Conservation (phyloP, 768 basidiomycete species). For the Suillus discolor region DNA sequence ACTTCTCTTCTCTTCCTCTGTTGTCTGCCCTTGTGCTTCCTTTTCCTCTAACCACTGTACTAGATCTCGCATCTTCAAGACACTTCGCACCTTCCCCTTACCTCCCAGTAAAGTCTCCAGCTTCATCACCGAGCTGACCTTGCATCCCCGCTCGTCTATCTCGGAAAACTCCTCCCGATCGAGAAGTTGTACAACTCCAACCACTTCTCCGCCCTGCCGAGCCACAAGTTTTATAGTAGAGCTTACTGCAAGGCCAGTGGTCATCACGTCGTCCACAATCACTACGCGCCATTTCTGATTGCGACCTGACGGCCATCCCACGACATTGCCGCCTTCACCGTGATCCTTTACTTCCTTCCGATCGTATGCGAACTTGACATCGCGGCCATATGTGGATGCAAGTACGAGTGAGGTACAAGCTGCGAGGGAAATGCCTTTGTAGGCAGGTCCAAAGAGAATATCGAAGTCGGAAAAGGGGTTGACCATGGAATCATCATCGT, state of each 20-base stretch:
- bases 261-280: conserved; percentile 96
- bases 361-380: conserved; percentile 87
- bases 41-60: conserved; percentile 80
- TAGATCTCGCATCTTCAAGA: conserved; percentile 84
- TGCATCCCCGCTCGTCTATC: conserved; percentile 33
- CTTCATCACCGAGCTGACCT: conserved; percentile 77
- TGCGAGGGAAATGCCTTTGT: conserved; percentile 95
- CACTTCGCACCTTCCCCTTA: conserved; percentile 67
- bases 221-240: conserved; percentile 77
- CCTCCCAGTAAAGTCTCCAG: conserved; percentile 75
- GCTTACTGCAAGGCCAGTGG: conserved; percentile 86
- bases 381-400: conserved; percentile 59
- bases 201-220: conserved; percentile 73
- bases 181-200: conserved; percentile 85
- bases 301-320: conserved; percentile 82
- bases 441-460: conserved; percentile 94
- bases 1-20: conserved; percentile 51
- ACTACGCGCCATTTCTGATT: conserved; percentile 62
- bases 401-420: conserved; percentile 81
- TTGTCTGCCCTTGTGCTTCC: conserved; percentile 23
- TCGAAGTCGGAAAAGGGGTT: conserved; percentile 55
- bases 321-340: conserved; percentile 91
- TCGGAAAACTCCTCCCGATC: conserved; percentile 52
- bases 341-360: conserved; percentile 96
- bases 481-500: conserved; percentile 15